Evolutionary conservation across 2,329 filamentous ascomycete species (phyloP).

Genomic region (Thelonectria discophora): DNA sequence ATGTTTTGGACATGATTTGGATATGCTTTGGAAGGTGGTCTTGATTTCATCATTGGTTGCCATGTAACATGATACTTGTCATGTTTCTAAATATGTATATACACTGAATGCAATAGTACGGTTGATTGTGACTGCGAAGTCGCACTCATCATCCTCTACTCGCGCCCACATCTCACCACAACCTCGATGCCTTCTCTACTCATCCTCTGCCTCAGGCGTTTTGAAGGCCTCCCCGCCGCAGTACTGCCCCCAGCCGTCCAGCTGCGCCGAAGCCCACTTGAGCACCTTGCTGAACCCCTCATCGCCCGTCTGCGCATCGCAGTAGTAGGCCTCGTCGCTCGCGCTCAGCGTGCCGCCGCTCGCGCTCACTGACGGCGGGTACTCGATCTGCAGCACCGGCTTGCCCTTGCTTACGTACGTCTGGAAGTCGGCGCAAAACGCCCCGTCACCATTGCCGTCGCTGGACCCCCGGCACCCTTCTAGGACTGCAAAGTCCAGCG

Average conservation of each 20-base stretch:
- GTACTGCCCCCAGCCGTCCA: constrained; percentile 48
- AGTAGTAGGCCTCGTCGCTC: constrained; percentile 41
- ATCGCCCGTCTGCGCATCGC: constrained; percentile 37
- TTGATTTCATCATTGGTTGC: neutral
- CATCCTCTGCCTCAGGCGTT: constrained; percentile 34
- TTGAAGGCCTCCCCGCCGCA: constrained; percentile 40
- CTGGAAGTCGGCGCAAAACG: constrained; percentile 46
- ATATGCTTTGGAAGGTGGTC: neutral
- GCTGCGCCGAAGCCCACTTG: constrained; percentile 45
- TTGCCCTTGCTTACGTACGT: constrained; percentile 42
- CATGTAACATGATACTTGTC: neutral
- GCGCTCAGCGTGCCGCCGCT: constrained; percentile 35
- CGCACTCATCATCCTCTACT: too few species aligned
- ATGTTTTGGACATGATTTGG: neutral
- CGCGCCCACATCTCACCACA: too few species aligned
- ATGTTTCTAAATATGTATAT: neutral
- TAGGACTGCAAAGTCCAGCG: constrained; percentile 49
- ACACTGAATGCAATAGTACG: neutral
- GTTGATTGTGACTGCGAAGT: too few species aligned
- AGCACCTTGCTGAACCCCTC: constrained; percentile 46
- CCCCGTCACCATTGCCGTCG: constrained; percentile 13
- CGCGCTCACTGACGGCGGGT: constrained; percentile 42
- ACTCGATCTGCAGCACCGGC: constrained; percentile 49
- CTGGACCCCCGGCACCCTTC: constrained; percentile 47
- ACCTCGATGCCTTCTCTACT: constrained; percentile 14